Base-by-base conservation (phyloP, 371 early-diverging fungal species). In the Rhizopus microsporus region DNA sequence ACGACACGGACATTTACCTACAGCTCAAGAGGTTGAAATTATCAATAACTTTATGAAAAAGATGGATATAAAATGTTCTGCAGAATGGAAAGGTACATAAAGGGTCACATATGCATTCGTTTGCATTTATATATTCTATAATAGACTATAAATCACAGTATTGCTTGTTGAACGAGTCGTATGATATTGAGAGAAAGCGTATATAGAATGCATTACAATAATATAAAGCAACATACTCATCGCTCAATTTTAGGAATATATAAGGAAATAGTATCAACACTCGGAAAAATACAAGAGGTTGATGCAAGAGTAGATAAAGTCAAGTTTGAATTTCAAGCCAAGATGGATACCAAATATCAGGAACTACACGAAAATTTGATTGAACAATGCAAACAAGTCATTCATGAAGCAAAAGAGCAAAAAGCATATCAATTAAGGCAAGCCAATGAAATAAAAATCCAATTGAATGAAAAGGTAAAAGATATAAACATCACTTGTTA, bases 91-190 rank as follows among this genome's bases (percentile, higher is more conserved):
- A 56, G 65, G 59, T 59, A 55, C n/a, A 37, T 33, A 23, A 13
- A 8, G 9, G 17, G n/a, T 35, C 7, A 34, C 7, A 7, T 35
- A 38, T 17, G 13, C 37, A 53, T 15, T 33, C 3, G 44, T 13
- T 13, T 30, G 29, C 12, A 29, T 13, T 39, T 23, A 29, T 30
- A 5, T 13, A 42, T 37, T 29, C 1, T 15, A 9, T 34, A 15
- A 38, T 58, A 68, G 71, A 68, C 12, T 71, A 62, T 31, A 69
- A 61, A 45, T 66, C 72, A 8, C 69, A 72, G 7, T 75, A 68
- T 50, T 53, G 34, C 49, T 17, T 57, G 57, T 50, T 75, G 38
- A 68, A 68, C 44, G 71, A 70, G 31, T 64, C 68, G 5, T 72
- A 67, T 55, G 54, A 62, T 13, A 42, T 43, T 30, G 54, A 38